These are phyloP conservation scores for Whalleya microplaca DNA, from an alignment of 2,329 filamentous ascomycete genomes.

Conservation along the genomic window DNA sequence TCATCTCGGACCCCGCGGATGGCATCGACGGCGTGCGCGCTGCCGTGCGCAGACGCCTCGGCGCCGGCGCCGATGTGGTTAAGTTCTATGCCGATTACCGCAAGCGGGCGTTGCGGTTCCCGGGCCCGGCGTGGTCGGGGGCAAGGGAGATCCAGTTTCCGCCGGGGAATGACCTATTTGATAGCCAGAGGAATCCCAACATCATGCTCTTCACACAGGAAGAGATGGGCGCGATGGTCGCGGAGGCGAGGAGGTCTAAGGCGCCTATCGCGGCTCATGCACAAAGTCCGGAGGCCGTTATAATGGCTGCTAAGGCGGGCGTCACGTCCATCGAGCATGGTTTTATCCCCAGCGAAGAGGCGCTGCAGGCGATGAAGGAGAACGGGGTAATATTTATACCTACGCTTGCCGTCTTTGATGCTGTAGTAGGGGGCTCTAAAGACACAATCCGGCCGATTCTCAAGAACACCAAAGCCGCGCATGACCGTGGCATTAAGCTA, in stretches of 20 bases:
- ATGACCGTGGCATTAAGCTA: too few species aligned
- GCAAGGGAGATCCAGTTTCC: conserved; percentile 39
- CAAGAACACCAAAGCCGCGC: too few species aligned
- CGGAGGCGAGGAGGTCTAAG: conserved; percentile 46
- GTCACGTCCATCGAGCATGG: conserved; percentile 50
- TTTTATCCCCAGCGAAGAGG: conserved; percentile 42
- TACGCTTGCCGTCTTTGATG: conserved; percentile 52
- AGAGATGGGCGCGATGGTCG: conserved; percentile 54
- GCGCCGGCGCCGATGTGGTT: conserved; percentile 54
- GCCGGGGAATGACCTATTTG: conserved; percentile 33
- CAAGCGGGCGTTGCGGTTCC: conserved; percentile 48
- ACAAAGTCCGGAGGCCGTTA: conserved; percentile 44
- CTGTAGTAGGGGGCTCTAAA: too few species aligned
- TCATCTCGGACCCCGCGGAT: conserved; percentile 46
- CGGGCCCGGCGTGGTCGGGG: conserved; percentile 36
- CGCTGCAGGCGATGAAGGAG: conserved; percentile 48
- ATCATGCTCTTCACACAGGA: conserved; percentile 48
- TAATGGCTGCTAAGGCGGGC: conserved; percentile 51
- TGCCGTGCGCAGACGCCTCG: conserved; percentile 51
- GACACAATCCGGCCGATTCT: too few species aligned
- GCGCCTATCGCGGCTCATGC: conserved; percentile 50
- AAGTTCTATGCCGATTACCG: conserved; percentile 57
- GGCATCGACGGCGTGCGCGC: conserved; percentile 49
- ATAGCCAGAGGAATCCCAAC: conserved; percentile 41
- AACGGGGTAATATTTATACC: conserved; percentile 55